Evolutionary conservation across 495 filamentous ascomycete species (phyloP), one percentile per base, ranked within the genome.

Genomic region (Aspergillus olivimuriae): DNA sequence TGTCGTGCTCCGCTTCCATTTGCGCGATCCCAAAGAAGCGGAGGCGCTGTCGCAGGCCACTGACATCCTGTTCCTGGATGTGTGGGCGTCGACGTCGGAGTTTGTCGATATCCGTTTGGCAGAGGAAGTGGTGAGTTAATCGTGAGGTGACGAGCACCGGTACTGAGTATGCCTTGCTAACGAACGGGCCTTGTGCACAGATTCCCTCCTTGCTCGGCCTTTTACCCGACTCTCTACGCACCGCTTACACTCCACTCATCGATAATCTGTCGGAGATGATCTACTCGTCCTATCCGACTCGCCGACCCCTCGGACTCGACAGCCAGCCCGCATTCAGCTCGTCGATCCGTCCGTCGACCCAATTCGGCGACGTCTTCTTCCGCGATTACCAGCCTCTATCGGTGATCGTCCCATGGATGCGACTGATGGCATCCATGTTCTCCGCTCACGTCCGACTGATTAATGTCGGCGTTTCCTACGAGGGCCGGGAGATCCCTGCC

Each of bases 41-140:
- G 66, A 68, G 34, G 82, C 83, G 2, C 68, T 98, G 44, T 77
- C 82, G 9, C 73, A 83, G 44, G 92, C 88, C 12, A 69, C 83
- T 7, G 75, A 85, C 34, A 78, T 82, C 30, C 75, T 96, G 22
- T 79, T 89, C 48, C 64, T 97, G 6, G 92, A 98, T 60, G 80
- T 95, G 3, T 98, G 92, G 92, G 82, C 83, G 14, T 88, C 86
- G 39, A 87, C 82, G 3, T 70, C 82, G 5, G 72, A 87, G 32
- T 91, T 81, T 70, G 87, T 90, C n/a, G 92, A 98, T 62, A 83
- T 97, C 22, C 74, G 89, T 24, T 59, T 97, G 20, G 69, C 83
- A 23, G 77, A 87, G 57, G 82, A 84, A 51, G 82, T 90, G 44
- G 82, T 95, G 60, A 50, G 76, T 67, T 30, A 48, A 28, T 41